phyloP scores from a whole-genome alignment of 805 yeast genomes.

The Pichia heedii region DNA sequence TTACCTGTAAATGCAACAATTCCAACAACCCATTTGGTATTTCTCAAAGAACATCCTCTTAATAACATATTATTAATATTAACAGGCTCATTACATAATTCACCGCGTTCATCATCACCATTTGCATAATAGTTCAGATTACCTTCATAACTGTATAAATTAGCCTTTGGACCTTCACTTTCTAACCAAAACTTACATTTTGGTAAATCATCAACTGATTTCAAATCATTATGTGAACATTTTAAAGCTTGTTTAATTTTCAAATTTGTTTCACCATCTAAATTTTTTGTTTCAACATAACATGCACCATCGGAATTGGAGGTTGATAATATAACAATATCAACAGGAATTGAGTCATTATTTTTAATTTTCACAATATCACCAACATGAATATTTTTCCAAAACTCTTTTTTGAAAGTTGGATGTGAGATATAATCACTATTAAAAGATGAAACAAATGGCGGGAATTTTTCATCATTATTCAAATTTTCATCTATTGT shows the following conservation, averaged over 20 bases:
- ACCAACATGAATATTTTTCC: constrained; percentile 74
- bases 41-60: constrained; percentile 71
- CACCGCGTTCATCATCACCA: constrained; percentile 29
- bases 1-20: constrained; percentile 68
- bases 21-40: constrained; percentile 79
- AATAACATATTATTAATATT: constrained; percentile 60
- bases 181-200: constrained; percentile 58
- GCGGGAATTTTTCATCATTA: constrained; percentile 13
- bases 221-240: constrained; percentile 33
- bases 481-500: constrained; percentile 1
- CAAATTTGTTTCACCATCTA: constrained; percentile 75
- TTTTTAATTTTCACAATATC: constrained; percentile 59
- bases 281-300: constrained; percentile 70
- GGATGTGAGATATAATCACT: constrained; percentile 13
- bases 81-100: constrained; percentile 48
- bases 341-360: constrained; percentile 76
- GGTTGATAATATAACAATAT: constrained; percentile 55
- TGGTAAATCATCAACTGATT: constrained; percentile 37
- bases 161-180: constrained; percentile 78
- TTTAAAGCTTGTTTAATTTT: constrained; percentile 70
- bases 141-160: constrained; percentile 70
- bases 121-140: constrained; percentile 40
- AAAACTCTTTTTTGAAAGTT: constrained; percentile 35
- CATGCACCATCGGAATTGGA: constrained; percentile 61
- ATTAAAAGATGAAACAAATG: constrained; percentile 22